These are phyloP conservation scores for Lagenaria siceraria DNA, from an alignment of 306 rosid genomes.

Conservation along the genomic window DNA sequence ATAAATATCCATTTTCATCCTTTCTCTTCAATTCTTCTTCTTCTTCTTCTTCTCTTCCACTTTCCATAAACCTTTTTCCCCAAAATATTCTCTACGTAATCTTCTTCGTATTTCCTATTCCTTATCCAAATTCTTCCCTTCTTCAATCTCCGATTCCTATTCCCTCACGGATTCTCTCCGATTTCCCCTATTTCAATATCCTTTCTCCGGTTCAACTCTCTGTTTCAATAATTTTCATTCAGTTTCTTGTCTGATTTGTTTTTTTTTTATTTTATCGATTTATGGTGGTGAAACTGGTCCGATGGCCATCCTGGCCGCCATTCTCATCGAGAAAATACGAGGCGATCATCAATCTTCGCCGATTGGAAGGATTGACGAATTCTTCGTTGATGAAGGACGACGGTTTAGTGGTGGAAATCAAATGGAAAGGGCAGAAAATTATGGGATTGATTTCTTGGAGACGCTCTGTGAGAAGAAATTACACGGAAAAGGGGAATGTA, in stretches of 20 bases:
- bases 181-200: neutral
- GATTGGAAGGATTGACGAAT: neutral
- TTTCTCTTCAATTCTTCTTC: neutral
- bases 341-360: neutral
- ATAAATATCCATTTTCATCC: neutral
- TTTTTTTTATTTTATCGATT: neutral
- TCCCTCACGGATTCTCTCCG: neutral
- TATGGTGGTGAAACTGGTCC: constrained; percentile 26
- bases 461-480: constrained; percentile 19
- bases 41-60: neutral
- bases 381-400: neutral
- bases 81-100: constrained; percentile 4
- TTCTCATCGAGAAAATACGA: constrained; percentile 16
- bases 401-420: constrained; percentile 10
- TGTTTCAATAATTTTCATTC: no score
- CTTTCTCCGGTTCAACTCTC: neutral
- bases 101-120: neutral
- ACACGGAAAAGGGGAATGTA: constrained; percentile 4
- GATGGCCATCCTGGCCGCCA: constrained; percentile 30
- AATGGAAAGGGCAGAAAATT: constrained; percentile 29
- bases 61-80: neutral
- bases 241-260: neutral
- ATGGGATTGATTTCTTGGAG: constrained; percentile 10
- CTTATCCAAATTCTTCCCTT: neutral
- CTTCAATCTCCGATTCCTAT: neutral